Percentiles rank a stretch among this genome's conserved stretches.
Evolutionary conservation across 495 filamentous ascomycete genomes (phyloP).

Genomic region (Daldinia bambusicola): DNA sequence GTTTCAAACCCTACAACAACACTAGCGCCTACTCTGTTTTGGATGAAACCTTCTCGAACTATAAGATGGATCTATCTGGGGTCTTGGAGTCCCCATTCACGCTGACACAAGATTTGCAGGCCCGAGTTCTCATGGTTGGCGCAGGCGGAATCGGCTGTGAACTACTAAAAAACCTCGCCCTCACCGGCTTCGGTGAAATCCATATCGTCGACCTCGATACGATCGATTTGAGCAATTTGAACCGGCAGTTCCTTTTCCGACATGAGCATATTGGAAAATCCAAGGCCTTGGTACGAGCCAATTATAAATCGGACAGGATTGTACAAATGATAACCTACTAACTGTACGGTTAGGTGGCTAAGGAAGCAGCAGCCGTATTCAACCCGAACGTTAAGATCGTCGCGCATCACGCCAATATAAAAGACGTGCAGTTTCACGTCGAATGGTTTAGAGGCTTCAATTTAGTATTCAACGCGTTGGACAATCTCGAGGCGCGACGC

Average conservation of each 20-base stretch:
- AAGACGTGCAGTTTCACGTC: slow-evolving; percentile 88
- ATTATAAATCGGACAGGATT: slow-evolving; percentile 3
- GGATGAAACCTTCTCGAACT: neutral
- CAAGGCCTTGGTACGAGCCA: slow-evolving; percentile 84
- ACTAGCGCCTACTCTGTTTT: neutral
- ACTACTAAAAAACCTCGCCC: slow-evolving; percentile 94
- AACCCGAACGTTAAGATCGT: slow-evolving; percentile 89
- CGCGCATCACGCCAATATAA: slow-evolving; percentile 95
- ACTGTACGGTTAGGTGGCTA: slow-evolving; percentile 76
- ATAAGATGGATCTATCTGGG: slow-evolving; percentile 31
- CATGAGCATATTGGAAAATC: slow-evolving; percentile 98
- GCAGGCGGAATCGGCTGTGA: slow-evolving; percentile 98
- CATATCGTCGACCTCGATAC: slow-evolving; percentile 98
- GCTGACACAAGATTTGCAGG: slow-evolving; percentile 63
- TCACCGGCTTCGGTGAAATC: slow-evolving; percentile 92
- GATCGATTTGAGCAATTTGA: slow-evolving; percentile 97
- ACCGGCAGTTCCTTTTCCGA: slow-evolving; percentile 97
- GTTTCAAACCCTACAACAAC: slow-evolving; percentile 1
- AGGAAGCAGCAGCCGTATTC: slow-evolving; percentile 89
- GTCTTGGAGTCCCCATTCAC: slow-evolving; percentile 11
- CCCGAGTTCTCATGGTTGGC: slow-evolving; percentile 91
- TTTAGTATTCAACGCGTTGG: slow-evolving; percentile 95
- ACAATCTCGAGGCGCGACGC: slow-evolving; percentile 92
- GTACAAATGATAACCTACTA: slow-evolving; percentile 33
- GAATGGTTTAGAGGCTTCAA: slow-evolving; percentile 87